phyloP scores from a whole-genome alignment of 1,284 basidiomycete species.

The Melanopsichium pennsylvanicum region DNA sequence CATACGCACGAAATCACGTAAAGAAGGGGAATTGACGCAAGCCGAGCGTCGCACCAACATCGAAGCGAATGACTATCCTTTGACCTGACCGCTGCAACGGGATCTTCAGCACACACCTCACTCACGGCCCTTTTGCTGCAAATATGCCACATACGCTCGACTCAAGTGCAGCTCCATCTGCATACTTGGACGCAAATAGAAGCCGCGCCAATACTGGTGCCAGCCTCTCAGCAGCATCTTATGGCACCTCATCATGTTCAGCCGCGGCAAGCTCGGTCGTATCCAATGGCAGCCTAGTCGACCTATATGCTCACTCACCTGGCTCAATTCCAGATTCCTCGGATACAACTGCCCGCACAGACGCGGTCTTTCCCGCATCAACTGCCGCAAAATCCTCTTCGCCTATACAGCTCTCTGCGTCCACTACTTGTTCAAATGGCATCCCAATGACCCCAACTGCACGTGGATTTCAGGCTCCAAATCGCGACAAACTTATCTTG shows the following conservation, averaged over 20 bases:
- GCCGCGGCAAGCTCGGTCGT: constrained; percentile 27
- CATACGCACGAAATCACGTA: too few relatives aligned
- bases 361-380: not conserved
- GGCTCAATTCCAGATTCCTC: constrained; percentile 14
- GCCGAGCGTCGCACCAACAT: not conserved
- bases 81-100: too few relatives aligned
- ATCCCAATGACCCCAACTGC: constrained; percentile 7
- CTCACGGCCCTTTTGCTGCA: too few relatives aligned
- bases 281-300: constrained; percentile 42
- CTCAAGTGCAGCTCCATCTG: constrained; percentile 1
- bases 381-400: not conserved
- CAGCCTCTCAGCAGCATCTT: constrained; percentile 18
- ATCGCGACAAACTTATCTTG: constrained; percentile 2
- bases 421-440: constrained; percentile 2
- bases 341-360: not conserved
- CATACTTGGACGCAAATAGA: constrained; percentile 9
- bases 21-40: too few relatives aligned
- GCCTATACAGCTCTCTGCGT: not conserved
- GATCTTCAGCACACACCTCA: too few relatives aligned
- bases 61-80: not conserved
- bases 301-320: constrained; percentile 43
- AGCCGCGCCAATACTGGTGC: constrained; percentile 32
- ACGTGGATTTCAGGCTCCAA: constrained; percentile 20
- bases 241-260: constrained; percentile 26
- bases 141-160: constrained; percentile 22